Conservation (phyloP, 805 yeast genomes). For the Metschnikowia kofuensis region DNA sequence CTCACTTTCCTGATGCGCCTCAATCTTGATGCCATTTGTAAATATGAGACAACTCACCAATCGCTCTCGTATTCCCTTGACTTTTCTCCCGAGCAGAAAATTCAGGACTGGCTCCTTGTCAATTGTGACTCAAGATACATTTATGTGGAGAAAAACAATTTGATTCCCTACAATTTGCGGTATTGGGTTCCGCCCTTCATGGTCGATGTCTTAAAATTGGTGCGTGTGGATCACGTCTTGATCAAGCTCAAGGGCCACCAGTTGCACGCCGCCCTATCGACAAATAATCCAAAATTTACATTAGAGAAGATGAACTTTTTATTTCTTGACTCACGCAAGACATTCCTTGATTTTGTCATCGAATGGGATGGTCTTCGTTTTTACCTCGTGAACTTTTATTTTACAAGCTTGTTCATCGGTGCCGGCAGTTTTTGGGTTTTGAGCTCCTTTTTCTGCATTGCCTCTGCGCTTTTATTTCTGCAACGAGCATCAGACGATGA, state of each 20-base stretch:
- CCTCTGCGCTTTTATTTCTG: slow-evolving; percentile 24
- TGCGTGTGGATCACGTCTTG: slow-evolving; percentile 13
- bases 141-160: slow-evolving; percentile 28
- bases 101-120: slow-evolving; percentile 16
- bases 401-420: slow-evolving; percentile 33
- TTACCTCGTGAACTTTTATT: slow-evolving; percentile 36
- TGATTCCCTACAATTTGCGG: slow-evolving; percentile 36
- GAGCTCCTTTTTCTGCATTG: slow-evolving; percentile 29
- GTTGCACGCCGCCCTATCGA: slow-evolving; percentile 3
- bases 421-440: slow-evolving; percentile 36
- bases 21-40: slow-evolving; percentile 26
- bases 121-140: slow-evolving; percentile 32
- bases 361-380: slow-evolving; percentile 42
- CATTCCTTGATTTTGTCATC: slow-evolving; percentile 26
- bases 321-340: slow-evolving; percentile 10
- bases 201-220: slow-evolving; percentile 19
- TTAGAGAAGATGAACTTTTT: slow-evolving; percentile 7
- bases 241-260: slow-evolving; percentile 12
- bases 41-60: slow-evolving; percentile 19
- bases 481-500: slow-evolving; percentile 7
- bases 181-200: slow-evolving; percentile 37
- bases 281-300: slow-evolving; percentile 3
- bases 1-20: slow-evolving; percentile 13
- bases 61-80: slow-evolving; percentile 11
- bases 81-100: slow-evolving; percentile 1